These are phyloP conservation scores for Phlebiopsis flavidoalba DNA, from an alignment of 768 basidiomycete genomes.

Conservation along the genomic window DNA sequence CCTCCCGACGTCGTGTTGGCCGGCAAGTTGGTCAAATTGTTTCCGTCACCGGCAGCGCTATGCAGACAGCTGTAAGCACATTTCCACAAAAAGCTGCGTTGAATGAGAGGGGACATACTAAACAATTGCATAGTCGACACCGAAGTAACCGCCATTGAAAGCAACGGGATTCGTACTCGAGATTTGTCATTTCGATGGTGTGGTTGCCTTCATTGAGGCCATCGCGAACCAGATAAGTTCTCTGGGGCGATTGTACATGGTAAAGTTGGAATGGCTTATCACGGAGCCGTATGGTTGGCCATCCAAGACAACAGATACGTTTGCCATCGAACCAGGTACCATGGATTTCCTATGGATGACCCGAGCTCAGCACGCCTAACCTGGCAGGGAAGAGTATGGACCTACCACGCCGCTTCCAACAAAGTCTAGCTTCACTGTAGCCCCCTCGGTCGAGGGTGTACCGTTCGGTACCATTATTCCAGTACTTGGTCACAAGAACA, in stretches of 20 bases:
- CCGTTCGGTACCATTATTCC: background rate
- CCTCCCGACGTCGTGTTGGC: background rate
- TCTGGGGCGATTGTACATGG: background rate
- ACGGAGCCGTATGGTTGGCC: background rate
- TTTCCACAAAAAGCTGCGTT: too few species aligned
- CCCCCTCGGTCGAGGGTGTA: background rate
- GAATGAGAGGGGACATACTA: background rate
- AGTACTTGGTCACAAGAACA: background rate
- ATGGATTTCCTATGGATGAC: background rate
- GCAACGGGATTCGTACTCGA: background rate
- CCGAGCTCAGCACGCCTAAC: background rate
- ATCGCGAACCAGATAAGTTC: background rate
- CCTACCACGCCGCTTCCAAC: background rate
- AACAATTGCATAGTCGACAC: background rate
- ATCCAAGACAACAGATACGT: background rate
- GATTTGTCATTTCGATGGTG: background rate
- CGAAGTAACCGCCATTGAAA: background rate
- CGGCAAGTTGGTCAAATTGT: background rate
- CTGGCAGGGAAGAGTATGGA: background rate
- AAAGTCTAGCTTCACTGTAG: background rate
- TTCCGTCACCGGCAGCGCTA: background rate
- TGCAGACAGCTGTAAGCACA: too few species aligned
- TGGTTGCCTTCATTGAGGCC: background rate
- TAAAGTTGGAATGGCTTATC: background rate
- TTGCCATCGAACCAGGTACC: background rate